Percentiles rank a stretch among this genome's conserved stretches.
Conservation (phyloP, 495 filamentous ascomycete genomes). For the Tuber melanosporum region DNA sequence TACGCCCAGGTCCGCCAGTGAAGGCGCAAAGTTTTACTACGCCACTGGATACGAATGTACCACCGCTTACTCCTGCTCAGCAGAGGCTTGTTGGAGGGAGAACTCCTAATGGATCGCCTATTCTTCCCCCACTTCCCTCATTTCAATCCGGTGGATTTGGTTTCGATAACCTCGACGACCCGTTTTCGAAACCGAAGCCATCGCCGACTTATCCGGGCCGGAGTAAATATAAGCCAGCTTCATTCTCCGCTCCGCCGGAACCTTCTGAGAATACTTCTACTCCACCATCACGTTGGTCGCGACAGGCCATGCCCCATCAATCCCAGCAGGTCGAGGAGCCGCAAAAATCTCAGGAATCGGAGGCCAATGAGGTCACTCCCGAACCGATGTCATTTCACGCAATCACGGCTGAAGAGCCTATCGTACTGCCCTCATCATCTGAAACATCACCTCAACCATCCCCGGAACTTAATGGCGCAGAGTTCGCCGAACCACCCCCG, state of each 20-base stretch:
- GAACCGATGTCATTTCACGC: conserved; percentile 27
- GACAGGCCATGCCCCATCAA: not conserved
- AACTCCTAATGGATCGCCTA: conserved; percentile 35
- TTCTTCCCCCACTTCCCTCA: conserved; percentile 39
- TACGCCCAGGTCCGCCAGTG: not conserved
- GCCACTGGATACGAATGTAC: conserved; percentile 20
- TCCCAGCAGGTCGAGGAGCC: conserved; percentile 20
- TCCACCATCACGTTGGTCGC: not conserved
- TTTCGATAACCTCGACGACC: conserved; percentile 26
- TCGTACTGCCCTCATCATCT: conserved; percentile 35
- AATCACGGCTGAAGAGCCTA: conserved; percentile 37
- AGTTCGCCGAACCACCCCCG: conserved; percentile 17
- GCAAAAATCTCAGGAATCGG: conserved; percentile 11
- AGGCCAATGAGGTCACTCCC: not conserved
- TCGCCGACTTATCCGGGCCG: conserved; percentile 28
- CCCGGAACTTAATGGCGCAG: conserved; percentile 6
- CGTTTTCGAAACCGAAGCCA: conserved; percentile 12
- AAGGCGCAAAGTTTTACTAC: conserved; percentile 24
- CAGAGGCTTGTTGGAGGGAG: conserved; percentile 14
- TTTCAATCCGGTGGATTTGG: conserved; percentile 38
- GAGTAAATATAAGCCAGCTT: conserved; percentile 14
- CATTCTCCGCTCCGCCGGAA: not conserved
- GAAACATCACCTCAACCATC: conserved; percentile 24
- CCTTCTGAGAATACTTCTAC: conserved; percentile 13
- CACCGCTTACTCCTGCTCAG: conserved; percentile 21